Evolutionary conservation across 495 filamentous ascomycete genomes (phyloP), one percentile per base, ranked within the genome.

Genomic region (Staphylotrichum longicolle): DNA sequence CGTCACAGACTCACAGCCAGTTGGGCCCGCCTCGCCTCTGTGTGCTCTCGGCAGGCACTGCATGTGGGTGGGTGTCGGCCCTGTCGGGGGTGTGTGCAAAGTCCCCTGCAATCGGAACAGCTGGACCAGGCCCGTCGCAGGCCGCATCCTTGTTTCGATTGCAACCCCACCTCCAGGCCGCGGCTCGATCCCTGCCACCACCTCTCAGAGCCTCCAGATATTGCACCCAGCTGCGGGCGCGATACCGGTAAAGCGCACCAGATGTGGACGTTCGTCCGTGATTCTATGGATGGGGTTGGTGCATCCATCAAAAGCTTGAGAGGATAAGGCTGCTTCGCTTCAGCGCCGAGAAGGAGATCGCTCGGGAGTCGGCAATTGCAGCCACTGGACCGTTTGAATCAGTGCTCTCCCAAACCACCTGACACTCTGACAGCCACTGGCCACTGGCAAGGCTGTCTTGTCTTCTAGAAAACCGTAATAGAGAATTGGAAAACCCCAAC

Each of bases 21-120:
- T 27, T 27, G 20, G 20, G 20, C 20, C 20, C 20, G 20, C 20
- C 20, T 27, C 20, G 20, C 20, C 20, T 27, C 20, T 27, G 20
- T 27, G 20, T 27, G 27, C 40, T 35, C 41, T 37, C 42, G 44
- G 54, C 54, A 57, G 41, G 54, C 54, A 48, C 42, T 57, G 54
- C 33, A 7, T 10, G 14, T 3, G 8, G 3, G 3, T 52, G 40
- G 54, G 12, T 35, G 20, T 27, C 20, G 20, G 20, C 52, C 7
- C 42, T 27, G 41, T 30, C 32, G 9, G 20, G 20, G 0, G 20
- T 27, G 20, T 27, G 20, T 27, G 20, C 20, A 27, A 27, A 27
- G 20, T 27, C 20, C 20, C 20, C 20, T 27, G 20, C 20, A 27
- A 27, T 27, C 20, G 20, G 20, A 27, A n/a, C 41, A 44, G 54